Conservation (phyloP, 768 basidiomycete genomes). For the Trametes punicea region DNA sequence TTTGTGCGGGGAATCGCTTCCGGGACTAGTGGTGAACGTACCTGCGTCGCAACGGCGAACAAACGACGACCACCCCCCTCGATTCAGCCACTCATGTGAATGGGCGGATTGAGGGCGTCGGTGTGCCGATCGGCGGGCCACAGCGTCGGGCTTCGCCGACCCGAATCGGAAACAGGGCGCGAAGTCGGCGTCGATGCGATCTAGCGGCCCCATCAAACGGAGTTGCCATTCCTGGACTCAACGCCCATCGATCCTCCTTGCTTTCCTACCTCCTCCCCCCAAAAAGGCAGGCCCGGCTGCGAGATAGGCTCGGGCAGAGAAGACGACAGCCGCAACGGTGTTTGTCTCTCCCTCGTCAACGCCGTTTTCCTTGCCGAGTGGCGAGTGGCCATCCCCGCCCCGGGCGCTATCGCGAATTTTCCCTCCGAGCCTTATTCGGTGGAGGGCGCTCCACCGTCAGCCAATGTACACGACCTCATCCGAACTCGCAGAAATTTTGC, state of each 20-base stretch:
- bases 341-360: slow-evolving; percentile 1
- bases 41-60: no score
- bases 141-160: slow-evolving; percentile 1
- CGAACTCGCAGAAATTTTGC: slow-evolving; percentile 7
- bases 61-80: not conserved
- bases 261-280: slow-evolving; percentile 1
- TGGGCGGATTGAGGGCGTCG: not conserved
- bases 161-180: slow-evolving; percentile 15
- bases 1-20: not conserved
- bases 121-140: slow-evolving; percentile 8
- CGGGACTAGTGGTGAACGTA: not conserved
- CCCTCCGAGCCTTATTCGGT: slow-evolving; percentile 3
- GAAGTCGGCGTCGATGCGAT: slow-evolving; percentile 14
- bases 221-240: slow-evolving; percentile 14
- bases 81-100: slow-evolving; percentile 13
- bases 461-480: not conserved
- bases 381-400: not conserved
- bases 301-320: not conserved
- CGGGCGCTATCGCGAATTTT: slow-evolving; percentile 12
- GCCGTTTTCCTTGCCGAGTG: slow-evolving; percentile 12
- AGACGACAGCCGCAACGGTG: not conserved
- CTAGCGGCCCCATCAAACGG: slow-evolving; percentile 8
- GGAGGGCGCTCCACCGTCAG: not conserved
- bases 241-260: slow-evolving; percentile 16
- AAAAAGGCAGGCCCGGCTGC: not conserved